A percentile compares a stretch with the other conserved stretches of the same genome.
Conservation (phyloP, 1,284 basidiomycete genomes). For the Salmacisia buchloeana region DNA sequence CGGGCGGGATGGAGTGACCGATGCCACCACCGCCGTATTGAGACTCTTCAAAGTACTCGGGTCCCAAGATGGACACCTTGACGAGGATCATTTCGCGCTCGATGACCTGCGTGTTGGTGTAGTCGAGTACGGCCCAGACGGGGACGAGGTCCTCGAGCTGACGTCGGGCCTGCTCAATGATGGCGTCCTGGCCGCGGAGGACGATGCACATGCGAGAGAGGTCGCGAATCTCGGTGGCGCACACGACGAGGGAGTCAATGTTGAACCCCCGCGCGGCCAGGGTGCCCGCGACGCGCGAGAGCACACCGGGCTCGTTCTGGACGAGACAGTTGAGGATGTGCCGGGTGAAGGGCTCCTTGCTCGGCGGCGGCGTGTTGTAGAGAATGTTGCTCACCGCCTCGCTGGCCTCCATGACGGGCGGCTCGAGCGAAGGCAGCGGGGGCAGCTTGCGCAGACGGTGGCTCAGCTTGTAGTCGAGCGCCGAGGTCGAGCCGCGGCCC, state of each 20-base stretch:
- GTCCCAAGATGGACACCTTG: conserved; percentile 87
- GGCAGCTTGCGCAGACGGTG: conserved; percentile 55
- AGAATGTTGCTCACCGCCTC: conserved; percentile 51
- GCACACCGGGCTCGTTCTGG: conserved; percentile 97
- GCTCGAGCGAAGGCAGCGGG: conserved; percentile 45
- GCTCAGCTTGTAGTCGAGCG: conserved; percentile 81
- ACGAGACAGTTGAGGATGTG: conserved; percentile 97
- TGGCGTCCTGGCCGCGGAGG: conserved; percentile 90
- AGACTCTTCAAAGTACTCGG: conserved; percentile 76
- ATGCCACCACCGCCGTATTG: neutral
- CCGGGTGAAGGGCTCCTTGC: conserved; percentile 79
- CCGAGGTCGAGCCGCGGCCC: conserved; percentile 52
- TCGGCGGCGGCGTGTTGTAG: conserved; percentile 83
- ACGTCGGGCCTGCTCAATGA: conserved; percentile 75
- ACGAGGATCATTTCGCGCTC: conserved; percentile 80
- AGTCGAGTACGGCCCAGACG: conserved; percentile 49
- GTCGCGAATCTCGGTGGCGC: conserved; percentile 94
- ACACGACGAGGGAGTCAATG: conserved; percentile 95
- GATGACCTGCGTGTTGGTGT: conserved; percentile 59
- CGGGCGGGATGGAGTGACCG: conserved; percentile 20
- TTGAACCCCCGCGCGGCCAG: conserved; percentile 97
- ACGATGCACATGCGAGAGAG: conserved; percentile 98
- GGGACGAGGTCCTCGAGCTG: conserved; percentile 49
- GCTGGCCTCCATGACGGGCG: conserved; percentile 44
- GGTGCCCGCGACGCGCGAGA: conserved; percentile 91